Percentiles rank a stretch among this genome's conserved stretches.
phyloP scores from a whole-genome alignment of 176 grass and related monocot genomes.

The Oryza coarctata region DNA sequence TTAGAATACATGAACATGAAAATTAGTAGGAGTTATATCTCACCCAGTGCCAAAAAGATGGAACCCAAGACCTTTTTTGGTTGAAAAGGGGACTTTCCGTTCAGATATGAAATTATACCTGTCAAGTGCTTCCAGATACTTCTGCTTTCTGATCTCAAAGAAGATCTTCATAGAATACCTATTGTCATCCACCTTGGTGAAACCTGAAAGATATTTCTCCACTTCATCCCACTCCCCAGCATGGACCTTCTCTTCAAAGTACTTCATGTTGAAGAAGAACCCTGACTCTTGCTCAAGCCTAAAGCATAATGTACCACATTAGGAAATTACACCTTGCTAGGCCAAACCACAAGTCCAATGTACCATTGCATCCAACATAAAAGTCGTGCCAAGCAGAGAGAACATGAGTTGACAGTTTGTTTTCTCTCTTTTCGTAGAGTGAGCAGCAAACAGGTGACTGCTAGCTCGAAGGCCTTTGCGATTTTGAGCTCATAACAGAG shows the following conservation, averaged over 20 bases:
- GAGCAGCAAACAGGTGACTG: background rate
- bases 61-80: background rate
- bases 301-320: slow-evolving; percentile 3
- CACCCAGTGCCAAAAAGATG: slow-evolving; percentile 2
- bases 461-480: background rate
- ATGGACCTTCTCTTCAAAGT: slow-evolving; percentile 90
- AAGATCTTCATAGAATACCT: slow-evolving; percentile 99
- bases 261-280: slow-evolving; percentile 94
- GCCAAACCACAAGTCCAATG: background rate
- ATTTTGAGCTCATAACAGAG: background rate
- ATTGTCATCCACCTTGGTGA: slow-evolving; percentile 98
- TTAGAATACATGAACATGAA: background rate
- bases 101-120: slow-evolving; percentile 44
- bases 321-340: background rate
- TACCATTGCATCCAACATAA: slow-evolving; percentile 3
- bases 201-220: slow-evolving; percentile 94
- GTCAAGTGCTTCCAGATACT: slow-evolving; percentile 97
- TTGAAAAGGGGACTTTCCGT: background rate
- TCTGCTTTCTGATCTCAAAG: slow-evolving; percentile 99
- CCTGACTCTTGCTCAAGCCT: slow-evolving; percentile 96
- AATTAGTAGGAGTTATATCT: slow-evolving; percentile 6
- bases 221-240: slow-evolving; percentile 95
- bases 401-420: background rate
- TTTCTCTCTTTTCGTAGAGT: background rate
- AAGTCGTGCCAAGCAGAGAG: background rate